Evolutionary conservation across 2,329 filamentous ascomycete genomes (phyloP).

Genomic region (Tolypocladium guangdongense): DNA sequence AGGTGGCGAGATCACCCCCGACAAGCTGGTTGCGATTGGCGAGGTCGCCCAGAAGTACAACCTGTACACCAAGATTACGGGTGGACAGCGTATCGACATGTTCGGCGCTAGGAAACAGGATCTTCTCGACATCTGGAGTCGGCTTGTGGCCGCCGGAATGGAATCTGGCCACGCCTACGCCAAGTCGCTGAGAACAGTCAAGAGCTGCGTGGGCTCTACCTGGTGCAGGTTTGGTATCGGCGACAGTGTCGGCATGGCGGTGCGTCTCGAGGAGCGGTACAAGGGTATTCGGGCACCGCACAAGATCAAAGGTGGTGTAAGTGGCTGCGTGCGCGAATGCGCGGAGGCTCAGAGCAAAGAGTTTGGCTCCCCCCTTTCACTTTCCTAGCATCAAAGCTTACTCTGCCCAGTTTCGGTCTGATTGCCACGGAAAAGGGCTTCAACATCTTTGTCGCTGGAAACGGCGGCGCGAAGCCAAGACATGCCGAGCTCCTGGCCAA

Average conservation of each 20-base stretch:
- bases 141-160: conserved; percentile 73
- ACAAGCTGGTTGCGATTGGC: conserved; percentile 75
- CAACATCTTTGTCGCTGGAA: conserved; percentile 85
- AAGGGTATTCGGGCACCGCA: conserved; percentile 84
- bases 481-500: conserved; percentile 78
- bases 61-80: conserved; percentile 86
- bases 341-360: conserved; percentile 91
- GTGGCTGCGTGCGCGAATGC: conserved; percentile 84
- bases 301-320: conserved; percentile 85
- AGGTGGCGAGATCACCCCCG: conserved; percentile 78
- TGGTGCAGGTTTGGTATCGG: conserved; percentile 88
- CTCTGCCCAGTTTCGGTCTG: conserved; percentile 57
- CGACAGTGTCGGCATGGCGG: conserved; percentile 84
- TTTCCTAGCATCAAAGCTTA: not conserved
- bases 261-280: conserved; percentile 79
- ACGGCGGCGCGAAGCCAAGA: conserved; percentile 74
- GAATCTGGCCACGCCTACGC: conserved; percentile 87
- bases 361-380: conserved; percentile 30
- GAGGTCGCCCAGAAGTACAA: conserved; percentile 74
- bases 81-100: conserved; percentile 85
- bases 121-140: conserved; percentile 69
- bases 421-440: conserved; percentile 89
- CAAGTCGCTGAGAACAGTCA: conserved; percentile 79
- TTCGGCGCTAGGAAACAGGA: conserved; percentile 87
- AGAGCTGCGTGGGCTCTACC: conserved; percentile 82